Base-by-base conservation (phyloP, 164 flowering plant species). In the Piper longum region DNA sequence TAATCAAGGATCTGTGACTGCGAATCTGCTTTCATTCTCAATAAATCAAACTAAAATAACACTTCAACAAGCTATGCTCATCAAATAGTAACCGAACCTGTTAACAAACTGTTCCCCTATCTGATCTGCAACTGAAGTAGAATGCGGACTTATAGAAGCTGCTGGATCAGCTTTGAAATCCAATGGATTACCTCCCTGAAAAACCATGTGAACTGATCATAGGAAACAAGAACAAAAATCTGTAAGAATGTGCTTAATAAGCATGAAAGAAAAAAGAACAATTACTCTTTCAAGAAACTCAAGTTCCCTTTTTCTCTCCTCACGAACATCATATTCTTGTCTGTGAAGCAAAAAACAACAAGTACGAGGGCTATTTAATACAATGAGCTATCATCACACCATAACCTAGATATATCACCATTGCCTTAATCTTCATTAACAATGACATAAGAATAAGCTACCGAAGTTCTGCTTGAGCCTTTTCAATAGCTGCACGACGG, bases 171-270 rank as follows among this genome's bases (percentile, higher is more conserved):
- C 70, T 71, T 82, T 87, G 60, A 89, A 91, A 67, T 95, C 98
- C 78, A 95, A 81, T 3, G 98, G 99, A 78, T 95, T 80, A 14
- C 99, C 99, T 70, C 99, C 99, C 99, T 95, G 79, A 72, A 72
- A 70, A 48, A 48, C 7, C 52, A 48, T 48, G 14, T 48, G 52
- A 41, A 66, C 41, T 72, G 51, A 26, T 26, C 36, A 26, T 26
- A 26, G 36, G 60, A 60, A 42, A 41, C 56, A 43, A 56, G 12
- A 12, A 39, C 14, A 5, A 2, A 8, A 43, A n/a, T 8, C 54
- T 43, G 7, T 19, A 71, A 41, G 41, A 12, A 59, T 8, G 52
- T 48, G 52, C 9, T 9, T 12, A 9, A 14, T 0, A 14, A 48
- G 4, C 62, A 66, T 5, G 14, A 41, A 40, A 40, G 41, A 6